Percentiles rank a stretch among this genome's conserved stretches.
These are phyloP conservation scores for Didymella segeticola DNA, from an alignment of 2,329 filamentous ascomycete species.

Conservation along the genomic window DNA sequence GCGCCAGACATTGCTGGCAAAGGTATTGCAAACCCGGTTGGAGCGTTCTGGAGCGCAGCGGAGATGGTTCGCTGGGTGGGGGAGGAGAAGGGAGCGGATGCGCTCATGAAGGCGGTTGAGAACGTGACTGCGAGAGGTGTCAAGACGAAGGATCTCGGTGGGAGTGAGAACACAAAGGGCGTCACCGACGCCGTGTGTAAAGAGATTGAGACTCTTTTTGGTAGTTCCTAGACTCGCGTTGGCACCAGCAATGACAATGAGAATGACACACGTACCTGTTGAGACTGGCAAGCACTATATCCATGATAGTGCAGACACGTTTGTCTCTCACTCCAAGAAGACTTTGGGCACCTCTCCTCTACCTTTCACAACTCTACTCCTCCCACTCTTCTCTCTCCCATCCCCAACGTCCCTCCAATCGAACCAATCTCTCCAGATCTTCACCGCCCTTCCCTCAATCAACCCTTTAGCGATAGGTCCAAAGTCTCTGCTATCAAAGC, in stretches of 20 bases:
- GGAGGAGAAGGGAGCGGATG: constrained; percentile 62
- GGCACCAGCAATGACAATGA: not conserved
- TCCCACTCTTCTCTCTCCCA: constrained; percentile 53
- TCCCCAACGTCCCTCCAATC: constrained; percentile 59
- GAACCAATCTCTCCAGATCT: constrained; percentile 65
- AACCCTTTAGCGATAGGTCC: constrained; percentile 80
- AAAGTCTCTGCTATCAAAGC: constrained; percentile 86
- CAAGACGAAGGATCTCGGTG: constrained; percentile 67
- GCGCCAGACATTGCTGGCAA: constrained; percentile 70
- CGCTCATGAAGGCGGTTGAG: constrained; percentile 66
- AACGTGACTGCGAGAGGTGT: constrained; percentile 63
- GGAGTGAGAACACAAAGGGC: constrained; percentile 62
- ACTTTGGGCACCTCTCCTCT: constrained; percentile 26
- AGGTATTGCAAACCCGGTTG: constrained; percentile 68
- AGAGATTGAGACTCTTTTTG: constrained; percentile 57
- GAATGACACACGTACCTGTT: constrained; percentile 17
- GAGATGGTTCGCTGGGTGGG: constrained; percentile 73
- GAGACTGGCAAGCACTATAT: not conserved
- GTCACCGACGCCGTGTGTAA: constrained; percentile 65
- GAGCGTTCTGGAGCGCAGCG: constrained; percentile 72
- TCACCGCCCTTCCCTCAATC: constrained; percentile 75
- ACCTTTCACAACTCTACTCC: constrained; percentile 51
- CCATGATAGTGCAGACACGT: not conserved
- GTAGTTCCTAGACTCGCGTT: constrained; percentile 17
- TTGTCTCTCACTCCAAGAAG: constrained; percentile 31